Evolutionary conservation across 768 basidiomycete species (phyloP).

Genomic region (Tremella fuciformis): DNA sequence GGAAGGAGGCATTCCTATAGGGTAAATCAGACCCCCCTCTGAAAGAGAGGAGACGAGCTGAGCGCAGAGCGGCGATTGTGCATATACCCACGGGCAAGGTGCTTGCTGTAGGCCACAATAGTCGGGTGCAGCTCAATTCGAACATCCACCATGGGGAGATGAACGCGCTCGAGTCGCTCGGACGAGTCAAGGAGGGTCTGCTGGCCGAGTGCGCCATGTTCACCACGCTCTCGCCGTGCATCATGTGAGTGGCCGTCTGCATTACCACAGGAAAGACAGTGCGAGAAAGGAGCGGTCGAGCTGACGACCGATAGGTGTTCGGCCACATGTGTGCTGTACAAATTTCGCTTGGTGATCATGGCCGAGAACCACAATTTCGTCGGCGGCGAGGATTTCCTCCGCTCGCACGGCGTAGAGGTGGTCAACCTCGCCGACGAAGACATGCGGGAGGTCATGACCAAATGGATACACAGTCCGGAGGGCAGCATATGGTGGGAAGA

Average conservation of each 20-base stretch:
- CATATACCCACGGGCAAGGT: slow-evolving; percentile 19
- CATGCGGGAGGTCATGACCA: slow-evolving; percentile 22
- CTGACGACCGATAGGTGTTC: slow-evolving; percentile 15
- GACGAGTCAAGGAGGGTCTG: slow-evolving; percentile 13
- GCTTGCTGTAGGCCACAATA: slow-evolving; percentile 21
- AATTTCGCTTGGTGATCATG: slow-evolving; percentile 21
- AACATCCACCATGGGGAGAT: slow-evolving; percentile 28
- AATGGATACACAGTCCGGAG: slow-evolving; percentile 19
- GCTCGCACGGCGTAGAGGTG: slow-evolving; percentile 14
- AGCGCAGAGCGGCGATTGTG: slow-evolving; percentile 13
- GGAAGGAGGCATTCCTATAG: slow-evolving; percentile 25
- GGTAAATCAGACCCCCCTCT: slow-evolving; percentile 6
- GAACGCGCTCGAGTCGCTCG: slow-evolving; percentile 24
- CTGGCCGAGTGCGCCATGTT: slow-evolving; percentile 25
- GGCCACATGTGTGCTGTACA: slow-evolving; percentile 21
- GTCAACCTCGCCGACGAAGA: slow-evolving; percentile 20
- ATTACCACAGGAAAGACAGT: not conserved
- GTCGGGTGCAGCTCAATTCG: slow-evolving; percentile 18
- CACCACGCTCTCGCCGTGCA: slow-evolving; percentile 27
- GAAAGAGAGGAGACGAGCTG: not conserved
- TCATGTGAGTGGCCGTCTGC: slow-evolving; percentile 16
- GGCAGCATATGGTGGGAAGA: slow-evolving; percentile 24
- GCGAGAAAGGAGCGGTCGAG: not conserved
- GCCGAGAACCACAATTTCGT: slow-evolving; percentile 25
- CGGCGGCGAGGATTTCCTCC: slow-evolving; percentile 21